Conservation (phyloP, 805 yeast genomes). For the Metschnikowia sp. region DNA sequence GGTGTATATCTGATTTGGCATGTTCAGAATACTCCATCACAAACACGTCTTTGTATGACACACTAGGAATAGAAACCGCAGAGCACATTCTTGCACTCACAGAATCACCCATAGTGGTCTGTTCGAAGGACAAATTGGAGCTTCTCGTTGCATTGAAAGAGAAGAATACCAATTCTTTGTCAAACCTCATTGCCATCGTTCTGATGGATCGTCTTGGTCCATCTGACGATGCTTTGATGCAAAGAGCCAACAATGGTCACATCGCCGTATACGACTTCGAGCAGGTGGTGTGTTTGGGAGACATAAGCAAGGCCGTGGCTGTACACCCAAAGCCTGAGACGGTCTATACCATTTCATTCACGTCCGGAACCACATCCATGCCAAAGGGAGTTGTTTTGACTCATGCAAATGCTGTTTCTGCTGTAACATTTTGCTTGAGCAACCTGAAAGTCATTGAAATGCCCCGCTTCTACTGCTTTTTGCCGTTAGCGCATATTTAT, state of each 20-base stretch:
- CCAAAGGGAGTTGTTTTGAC: conserved; percentile 72
- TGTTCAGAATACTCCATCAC: conserved; percentile 32
- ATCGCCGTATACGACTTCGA: conserved; percentile 24
- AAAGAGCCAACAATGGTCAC: conserved; percentile 14
- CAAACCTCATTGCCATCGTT: conserved; percentile 48
- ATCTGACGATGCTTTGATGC: conserved; percentile 12
- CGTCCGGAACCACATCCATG: conserved; percentile 60
- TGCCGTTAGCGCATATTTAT: conserved; percentile 27
- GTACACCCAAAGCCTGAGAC: conserved; percentile 33
- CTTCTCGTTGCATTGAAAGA: conserved; percentile 46
- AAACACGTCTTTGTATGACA: conserved; percentile 40
- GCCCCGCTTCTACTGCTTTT: conserved; percentile 18
- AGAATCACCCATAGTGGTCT: conserved; percentile 20
- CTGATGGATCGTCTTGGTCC: conserved; percentile 43
- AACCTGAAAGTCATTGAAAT: background rate
- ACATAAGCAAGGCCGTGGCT: conserved; percentile 31
- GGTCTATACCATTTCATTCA: conserved; percentile 40
- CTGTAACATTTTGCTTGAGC: conserved; percentile 10
- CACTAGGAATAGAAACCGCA: conserved; percentile 36
- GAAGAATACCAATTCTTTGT: conserved; percentile 27
- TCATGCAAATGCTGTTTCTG: conserved; percentile 14
- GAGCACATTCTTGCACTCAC: conserved; percentile 32
- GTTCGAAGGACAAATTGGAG: conserved; percentile 50
- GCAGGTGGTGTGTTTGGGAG: conserved; percentile 35
- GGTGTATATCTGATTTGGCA: conserved; percentile 37